These are phyloP conservation scores for Coffea canephora DNA, from an alignment of 257 asterid species.

Conservation along the genomic window DNA sequence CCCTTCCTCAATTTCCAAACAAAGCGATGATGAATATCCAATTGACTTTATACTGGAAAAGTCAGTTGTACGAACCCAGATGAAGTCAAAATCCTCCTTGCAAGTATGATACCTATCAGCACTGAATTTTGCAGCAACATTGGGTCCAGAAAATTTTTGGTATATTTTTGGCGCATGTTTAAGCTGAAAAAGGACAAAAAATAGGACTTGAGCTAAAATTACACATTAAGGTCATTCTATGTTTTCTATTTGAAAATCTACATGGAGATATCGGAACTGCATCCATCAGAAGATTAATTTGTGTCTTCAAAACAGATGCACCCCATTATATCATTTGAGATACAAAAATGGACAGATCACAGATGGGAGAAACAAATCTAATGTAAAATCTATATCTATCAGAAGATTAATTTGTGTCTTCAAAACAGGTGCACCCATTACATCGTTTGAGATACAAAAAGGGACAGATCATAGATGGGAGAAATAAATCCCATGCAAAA, in stretches of 20 bases:
- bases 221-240: neutral
- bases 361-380: too few species aligned
- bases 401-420: too few species aligned
- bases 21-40: conserved; percentile 69
- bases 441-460: too few species aligned
- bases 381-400: too few species aligned
- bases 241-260: neutral
- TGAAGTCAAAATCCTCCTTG: conserved; percentile 68
- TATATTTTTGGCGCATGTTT: conserved; percentile 78
- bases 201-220: neutral
- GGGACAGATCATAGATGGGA: too few species aligned
- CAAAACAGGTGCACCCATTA: too few species aligned
- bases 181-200: conserved; percentile 42
- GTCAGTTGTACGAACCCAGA: conserved; percentile 91
- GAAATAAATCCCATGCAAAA: too few species aligned
- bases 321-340: too few species aligned
- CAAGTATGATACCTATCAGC: conserved; percentile 65
- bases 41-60: conserved; percentile 65
- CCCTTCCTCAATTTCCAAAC: conserved; percentile 60
- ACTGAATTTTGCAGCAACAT: conserved; percentile 57
- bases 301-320: too few species aligned
- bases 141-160: conserved; percentile 62
- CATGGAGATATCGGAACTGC: neutral
- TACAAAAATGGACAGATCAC: too few species aligned
- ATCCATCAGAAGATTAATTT: neutral